Conservation (phyloP, 148 eudicot genomes). For the Rhododendron griersonianum region DNA sequence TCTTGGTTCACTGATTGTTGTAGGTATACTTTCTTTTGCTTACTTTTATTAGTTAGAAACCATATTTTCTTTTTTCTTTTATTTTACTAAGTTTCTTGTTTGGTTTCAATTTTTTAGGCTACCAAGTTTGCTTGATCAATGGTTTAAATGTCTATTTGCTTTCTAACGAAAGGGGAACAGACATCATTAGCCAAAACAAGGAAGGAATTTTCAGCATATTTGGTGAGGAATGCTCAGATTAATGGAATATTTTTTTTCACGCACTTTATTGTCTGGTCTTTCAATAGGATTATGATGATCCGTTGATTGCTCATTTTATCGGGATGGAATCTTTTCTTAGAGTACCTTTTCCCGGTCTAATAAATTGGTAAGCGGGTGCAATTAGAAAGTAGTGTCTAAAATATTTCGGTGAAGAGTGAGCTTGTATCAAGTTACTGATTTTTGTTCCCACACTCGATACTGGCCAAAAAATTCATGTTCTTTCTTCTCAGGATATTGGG, state of each 20-base stretch:
- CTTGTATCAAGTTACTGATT: background rate
- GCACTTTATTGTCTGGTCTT: background rate
- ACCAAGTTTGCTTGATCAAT: constrained; percentile 63
- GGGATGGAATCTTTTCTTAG: background rate
- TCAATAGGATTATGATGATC: constrained; percentile 3
- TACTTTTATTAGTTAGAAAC: background rate
- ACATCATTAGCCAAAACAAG: constrained; percentile 86
- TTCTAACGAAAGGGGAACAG: constrained; percentile 64
- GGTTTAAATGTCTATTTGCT: constrained; percentile 78
- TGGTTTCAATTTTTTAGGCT: constrained; percentile 37
- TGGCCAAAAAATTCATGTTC: constrained; percentile 4
- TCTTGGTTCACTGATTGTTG: constrained; percentile 60
- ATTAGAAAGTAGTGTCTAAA: background rate
- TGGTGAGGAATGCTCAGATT: constrained; percentile 49
- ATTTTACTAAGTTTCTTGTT: constrained; percentile 3
- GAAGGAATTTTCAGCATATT: constrained; percentile 92
- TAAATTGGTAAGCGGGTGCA: background rate
- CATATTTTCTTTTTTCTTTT: background rate
- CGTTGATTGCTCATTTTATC: background rate
- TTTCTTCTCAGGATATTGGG: constrained; percentile 78
- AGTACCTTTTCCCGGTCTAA: background rate
- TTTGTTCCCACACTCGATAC: background rate
- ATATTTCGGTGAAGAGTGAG: background rate
- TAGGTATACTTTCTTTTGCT: constrained; percentile 44
- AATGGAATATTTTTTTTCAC: background rate